Base-by-base conservation (phyloP, 768 basidiomycete species). In the Podaxis sp. region DNA sequence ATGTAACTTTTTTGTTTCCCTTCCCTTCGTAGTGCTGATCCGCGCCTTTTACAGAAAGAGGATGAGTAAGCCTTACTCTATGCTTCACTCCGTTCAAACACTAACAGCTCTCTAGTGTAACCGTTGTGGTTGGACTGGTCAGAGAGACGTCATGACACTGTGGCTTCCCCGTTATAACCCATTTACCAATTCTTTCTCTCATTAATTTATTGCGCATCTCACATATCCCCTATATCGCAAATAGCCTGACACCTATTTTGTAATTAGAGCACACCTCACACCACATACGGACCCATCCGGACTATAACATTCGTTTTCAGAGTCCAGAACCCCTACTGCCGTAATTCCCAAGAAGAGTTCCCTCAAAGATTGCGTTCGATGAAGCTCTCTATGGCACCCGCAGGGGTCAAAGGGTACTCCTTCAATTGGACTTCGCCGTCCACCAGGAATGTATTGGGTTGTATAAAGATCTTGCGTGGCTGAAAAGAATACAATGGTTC, bases 381-480 rank as follows among this genome's bases (percentile, higher is more conserved):
- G 75, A 89, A 90, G 68, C 90, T 91, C 74, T 93, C 83, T 58
- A 96, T 91, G 38, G 87, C 80, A 36, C 93, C 94, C 22, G 82
- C 87, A 1, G 84, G 69, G 0, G 87, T 92, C 60, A 90, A 75
- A 8, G 90, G 85, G 70, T 94, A 94, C 69, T 95, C 92, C 72
- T 86, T 91, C 64, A 96, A 75, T 58, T 86, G 77, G 28, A 92
- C 90, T 67, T 92, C 84, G 28, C 78, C 87, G 66, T 86, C 76
- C 57, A 82, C 82, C 53, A 93, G 67, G 67, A 87, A 77, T 13
- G 92, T 92, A 69, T 90, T 94, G 2, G 92, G 90, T 73, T 93
- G 93, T 2, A 92, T 87, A 74, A 95, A 90, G 17, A 93, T 82
- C 73, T 93, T 95, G 63, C 93, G 86, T 17, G 93, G 89, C 88